Percentiles rank a stretch among this genome's conserved stretches.
These are phyloP conservation scores for Scalesia atractyloides DNA, from an alignment of 129 eudicot species.

Conservation along the genomic window DNA sequence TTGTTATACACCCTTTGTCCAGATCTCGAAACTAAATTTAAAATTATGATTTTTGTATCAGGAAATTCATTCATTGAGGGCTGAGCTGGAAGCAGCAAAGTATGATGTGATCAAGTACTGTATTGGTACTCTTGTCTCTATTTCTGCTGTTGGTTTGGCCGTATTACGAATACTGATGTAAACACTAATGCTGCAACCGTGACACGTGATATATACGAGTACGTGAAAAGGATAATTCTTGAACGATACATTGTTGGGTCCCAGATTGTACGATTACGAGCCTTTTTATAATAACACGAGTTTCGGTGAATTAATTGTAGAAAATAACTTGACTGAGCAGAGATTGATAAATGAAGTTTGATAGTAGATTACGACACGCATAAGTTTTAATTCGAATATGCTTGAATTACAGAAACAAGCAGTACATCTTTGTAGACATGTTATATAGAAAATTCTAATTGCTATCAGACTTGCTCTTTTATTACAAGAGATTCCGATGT, in stretches of 20 bases:
- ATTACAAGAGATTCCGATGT: too few species aligned
- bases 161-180: slow-evolving; percentile 73
- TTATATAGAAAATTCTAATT: too few species aligned
- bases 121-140: slow-evolving; percentile 92
- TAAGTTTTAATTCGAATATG: not conserved
- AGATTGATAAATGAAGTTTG: not conserved
- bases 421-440: too few species aligned
- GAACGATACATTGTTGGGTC: not conserved
- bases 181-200: slow-evolving; percentile 25
- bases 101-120: slow-evolving; percentile 94
- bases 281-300: not conserved
- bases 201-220: slow-evolving; percentile 18
- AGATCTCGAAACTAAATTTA: not conserved
- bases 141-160: slow-evolving; percentile 93
- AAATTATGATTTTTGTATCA: slow-evolving; percentile 24
- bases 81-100: slow-evolving; percentile 92
- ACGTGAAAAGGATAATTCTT: not conserved
- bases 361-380: not conserved
- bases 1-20: not conserved
- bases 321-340: not conserved
- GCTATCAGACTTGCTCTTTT: too few species aligned
- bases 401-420: not conserved
- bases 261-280: not conserved
- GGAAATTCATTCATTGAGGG: slow-evolving; percentile 91
- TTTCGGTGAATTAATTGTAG: not conserved